These are phyloP conservation scores for Tillandsia leiboldiana DNA, from an alignment of 176 grass and related monocot genomes.

Conservation along the genomic window DNA sequence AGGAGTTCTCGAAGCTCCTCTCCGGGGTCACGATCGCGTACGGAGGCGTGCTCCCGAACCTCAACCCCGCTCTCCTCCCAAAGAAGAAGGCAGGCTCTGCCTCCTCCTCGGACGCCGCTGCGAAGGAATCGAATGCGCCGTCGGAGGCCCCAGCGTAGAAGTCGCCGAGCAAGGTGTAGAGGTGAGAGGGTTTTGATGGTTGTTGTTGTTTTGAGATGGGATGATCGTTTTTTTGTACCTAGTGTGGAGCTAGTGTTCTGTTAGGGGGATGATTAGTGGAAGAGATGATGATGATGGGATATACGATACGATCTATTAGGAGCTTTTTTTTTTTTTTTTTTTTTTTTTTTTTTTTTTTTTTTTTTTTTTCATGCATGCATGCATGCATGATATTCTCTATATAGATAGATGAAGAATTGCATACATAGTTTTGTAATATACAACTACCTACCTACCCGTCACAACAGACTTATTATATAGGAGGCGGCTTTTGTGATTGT, in stretches of 20 bases:
- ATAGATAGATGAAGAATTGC: no score
- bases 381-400: no score
- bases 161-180: not conserved
- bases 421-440: no score
- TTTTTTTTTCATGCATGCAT: no score
- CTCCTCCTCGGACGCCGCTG: not conserved
- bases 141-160: not conserved
- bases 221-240: not conserved
- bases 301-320: no score
- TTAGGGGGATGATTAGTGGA: not conserved
- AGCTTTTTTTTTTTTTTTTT: no score
- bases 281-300: not conserved
- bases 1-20: not conserved
- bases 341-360: no score
- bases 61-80: not conserved
- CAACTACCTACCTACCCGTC: no score
- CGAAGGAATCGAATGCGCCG: not conserved
- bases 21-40: not conserved
- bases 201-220: not conserved
- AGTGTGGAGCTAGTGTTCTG: not conserved
- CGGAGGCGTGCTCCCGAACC: not conserved
- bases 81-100: not conserved
- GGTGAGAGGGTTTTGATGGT: not conserved
- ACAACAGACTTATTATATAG: no score
- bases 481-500: no score